These are phyloP conservation scores for Colletotrichum cereale DNA, from an alignment of 2,329 filamentous ascomycete species.

Conservation along the genomic window DNA sequence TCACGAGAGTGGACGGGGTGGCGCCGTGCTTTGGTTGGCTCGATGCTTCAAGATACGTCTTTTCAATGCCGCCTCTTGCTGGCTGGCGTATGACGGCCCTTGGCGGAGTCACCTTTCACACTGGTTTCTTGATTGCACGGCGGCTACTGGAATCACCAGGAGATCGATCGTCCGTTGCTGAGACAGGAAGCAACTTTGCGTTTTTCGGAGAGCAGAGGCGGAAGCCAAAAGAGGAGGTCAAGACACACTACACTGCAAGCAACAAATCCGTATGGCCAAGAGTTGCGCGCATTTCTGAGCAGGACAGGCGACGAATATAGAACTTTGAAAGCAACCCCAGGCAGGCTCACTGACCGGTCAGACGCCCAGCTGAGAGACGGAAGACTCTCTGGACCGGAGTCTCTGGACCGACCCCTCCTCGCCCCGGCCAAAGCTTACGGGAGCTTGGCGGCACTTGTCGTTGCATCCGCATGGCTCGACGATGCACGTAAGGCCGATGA, in stretches of 20 bases:
- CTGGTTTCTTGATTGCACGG: constrained; percentile 2
- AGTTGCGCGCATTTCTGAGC: constrained; percentile 33
- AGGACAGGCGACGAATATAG: constrained; percentile 30
- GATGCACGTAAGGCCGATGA: constrained; percentile 34
- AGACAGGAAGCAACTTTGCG: not conserved
- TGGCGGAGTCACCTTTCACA: constrained; percentile 5
- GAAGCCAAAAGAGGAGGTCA: not conserved
- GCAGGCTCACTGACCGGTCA: constrained; percentile 15
- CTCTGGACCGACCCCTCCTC: constrained; percentile 9
- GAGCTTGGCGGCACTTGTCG: constrained; percentile 46
- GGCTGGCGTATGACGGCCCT: constrained; percentile 16
- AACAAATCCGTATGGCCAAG: constrained; percentile 22
- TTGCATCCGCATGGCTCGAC: constrained; percentile 45
- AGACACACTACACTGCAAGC: not conserved
- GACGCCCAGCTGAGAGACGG: not conserved
- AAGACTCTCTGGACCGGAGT: constrained; percentile 1
- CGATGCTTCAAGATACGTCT: constrained; percentile 35
- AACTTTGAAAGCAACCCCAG: constrained; percentile 33
- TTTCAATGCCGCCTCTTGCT: constrained; percentile 24
- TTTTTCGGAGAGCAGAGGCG: not conserved
- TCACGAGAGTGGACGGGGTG: constrained; percentile 51
- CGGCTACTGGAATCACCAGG: constrained; percentile 3
- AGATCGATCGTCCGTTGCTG: not conserved
- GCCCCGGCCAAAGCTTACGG: constrained; percentile 31
- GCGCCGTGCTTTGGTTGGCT: constrained; percentile 47